Base-by-base conservation (phyloP, 345 rosid species). In the Arabis hirsuta region DNA sequence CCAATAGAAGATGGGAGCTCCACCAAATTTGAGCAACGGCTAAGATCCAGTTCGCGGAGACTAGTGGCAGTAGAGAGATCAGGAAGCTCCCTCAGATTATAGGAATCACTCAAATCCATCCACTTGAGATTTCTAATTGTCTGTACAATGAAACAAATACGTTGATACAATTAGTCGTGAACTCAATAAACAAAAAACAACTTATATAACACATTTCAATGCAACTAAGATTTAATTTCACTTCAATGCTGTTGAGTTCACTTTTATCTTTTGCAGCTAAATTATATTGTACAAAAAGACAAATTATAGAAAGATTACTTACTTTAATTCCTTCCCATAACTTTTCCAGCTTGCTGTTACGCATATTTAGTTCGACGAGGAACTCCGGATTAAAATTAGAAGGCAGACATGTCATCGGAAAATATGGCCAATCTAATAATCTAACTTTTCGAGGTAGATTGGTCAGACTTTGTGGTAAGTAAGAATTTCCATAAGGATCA, bases 251-350 rank as follows among this genome's bases (percentile, higher is more conserved):
- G 41, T 8, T 8, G 41, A 36, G 41, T 8, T 36, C 41, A 36
- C 7, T 1, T 36, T 36, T 36, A 7, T 8, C 3, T 36, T 36
- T 36, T 8, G 10, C 2, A 9, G 2, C 29, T 9, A 36, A 36
- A 36, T 36, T 11, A 36, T 36, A 36, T 36, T 8, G 41, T 36
- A 36, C 41, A 9, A 36, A 9, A 36, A 36, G 9, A 36, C 41
- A 36, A 36, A 36, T 42, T n/a, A 8, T 0, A 3, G 12, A 36
- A 36, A 9, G 3, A 9, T 34, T 34, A 12, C 14, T 6, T 71
- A 77, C 76, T 51, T 52, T 51, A 9, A 7, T 27, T 59, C 55
- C 54, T 19, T 26, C 6, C 77, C 77, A 80, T 1, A 80, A 41
- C 14, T 77, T 62, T 14, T 77, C 38, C 2, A 81, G 22, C 2